phyloP scores from a whole-genome alignment of 306 rosid species.

The Vigna reflexopilosa region DNA sequence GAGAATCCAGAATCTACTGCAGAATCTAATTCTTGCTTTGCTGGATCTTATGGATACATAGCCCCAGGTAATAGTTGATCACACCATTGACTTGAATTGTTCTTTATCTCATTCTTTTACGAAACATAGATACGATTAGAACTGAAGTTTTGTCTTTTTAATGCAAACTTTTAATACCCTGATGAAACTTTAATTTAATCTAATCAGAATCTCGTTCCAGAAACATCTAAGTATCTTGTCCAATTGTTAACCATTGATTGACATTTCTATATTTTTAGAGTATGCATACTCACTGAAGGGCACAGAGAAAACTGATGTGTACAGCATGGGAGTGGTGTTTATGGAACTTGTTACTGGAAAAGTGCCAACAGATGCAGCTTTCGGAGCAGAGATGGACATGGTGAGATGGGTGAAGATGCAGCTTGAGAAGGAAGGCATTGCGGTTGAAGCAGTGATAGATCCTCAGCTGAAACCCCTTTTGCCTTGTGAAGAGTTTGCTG shows the following conservation, averaged over 20 bases:
- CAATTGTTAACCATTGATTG: neutral
- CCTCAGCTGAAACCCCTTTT: slow-evolving; percentile 61
- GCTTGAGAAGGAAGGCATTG: slow-evolving; percentile 51
- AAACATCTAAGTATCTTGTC: neutral
- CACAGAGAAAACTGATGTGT: slow-evolving; percentile 87
- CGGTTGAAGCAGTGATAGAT: slow-evolving; percentile 66
- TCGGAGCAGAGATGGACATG: slow-evolving; percentile 80
- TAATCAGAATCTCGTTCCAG: neutral
- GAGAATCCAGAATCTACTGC: slow-evolving; percentile 72
- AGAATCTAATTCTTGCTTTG: slow-evolving; percentile 78
- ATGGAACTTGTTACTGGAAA: slow-evolving; percentile 92
- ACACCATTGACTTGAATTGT: neutral
- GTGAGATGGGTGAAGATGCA: slow-evolving; percentile 87
- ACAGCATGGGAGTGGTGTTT: slow-evolving; percentile 92
- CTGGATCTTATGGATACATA: slow-evolving; percentile 90
- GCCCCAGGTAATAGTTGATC: slow-evolving; percentile 76
- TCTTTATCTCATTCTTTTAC: neutral
- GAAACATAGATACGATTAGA: neutral
- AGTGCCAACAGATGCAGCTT: slow-evolving; percentile 72
- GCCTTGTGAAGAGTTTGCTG: slow-evolving; percentile 70
- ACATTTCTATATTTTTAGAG: slow-evolving; percentile 53
- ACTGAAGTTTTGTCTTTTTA: neutral
- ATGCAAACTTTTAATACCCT: neutral
- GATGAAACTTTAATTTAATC: neutral
- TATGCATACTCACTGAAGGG: slow-evolving; percentile 83